Conservation (phyloP, 257 asterid species). For the Solanum sitiens region DNA sequence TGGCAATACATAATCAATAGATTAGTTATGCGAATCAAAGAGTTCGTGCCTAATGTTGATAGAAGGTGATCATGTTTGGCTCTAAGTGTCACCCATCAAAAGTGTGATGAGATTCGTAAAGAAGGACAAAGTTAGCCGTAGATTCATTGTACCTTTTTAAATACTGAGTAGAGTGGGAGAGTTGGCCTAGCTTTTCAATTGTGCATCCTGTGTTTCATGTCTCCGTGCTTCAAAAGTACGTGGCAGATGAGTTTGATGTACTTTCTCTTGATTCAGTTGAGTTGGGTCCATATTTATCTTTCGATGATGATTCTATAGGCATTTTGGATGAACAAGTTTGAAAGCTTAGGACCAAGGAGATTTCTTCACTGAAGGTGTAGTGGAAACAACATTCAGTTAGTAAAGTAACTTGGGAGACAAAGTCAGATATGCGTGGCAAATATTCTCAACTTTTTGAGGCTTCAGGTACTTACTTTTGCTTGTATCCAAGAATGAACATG, state of each 20-base stretch:
- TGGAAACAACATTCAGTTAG: neutral
- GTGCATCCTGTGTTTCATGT: neutral
- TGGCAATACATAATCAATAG: rapidly evolving
- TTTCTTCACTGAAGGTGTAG: neutral
- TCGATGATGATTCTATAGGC: neutral
- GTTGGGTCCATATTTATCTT: neutral
- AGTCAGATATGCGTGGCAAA: neutral
- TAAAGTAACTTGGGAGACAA: neutral
- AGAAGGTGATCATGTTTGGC: neutral
- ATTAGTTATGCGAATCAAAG: too few relatives aligned
- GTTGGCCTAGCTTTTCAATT: neutral
- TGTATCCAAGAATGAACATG: neutral
- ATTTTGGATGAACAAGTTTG: neutral
- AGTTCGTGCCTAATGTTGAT: neutral
- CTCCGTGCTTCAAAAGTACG: too few relatives aligned
- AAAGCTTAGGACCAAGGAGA: neutral
- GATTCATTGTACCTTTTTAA: neutral
- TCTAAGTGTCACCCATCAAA: too few relatives aligned
- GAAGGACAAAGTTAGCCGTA: neutral
- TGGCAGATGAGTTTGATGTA: neutral
- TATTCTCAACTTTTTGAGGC: too few relatives aligned
- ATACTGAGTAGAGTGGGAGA: neutral
- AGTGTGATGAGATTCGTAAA: neutral
- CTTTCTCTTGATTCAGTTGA: too few relatives aligned
- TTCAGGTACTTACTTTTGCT: neutral